Percentiles rank a stretch among this genome's conserved stretches.
These are phyloP conservation scores for Setaria italica DNA, from an alignment of 202 grass and related monocot species.

Conservation along the genomic window DNA sequence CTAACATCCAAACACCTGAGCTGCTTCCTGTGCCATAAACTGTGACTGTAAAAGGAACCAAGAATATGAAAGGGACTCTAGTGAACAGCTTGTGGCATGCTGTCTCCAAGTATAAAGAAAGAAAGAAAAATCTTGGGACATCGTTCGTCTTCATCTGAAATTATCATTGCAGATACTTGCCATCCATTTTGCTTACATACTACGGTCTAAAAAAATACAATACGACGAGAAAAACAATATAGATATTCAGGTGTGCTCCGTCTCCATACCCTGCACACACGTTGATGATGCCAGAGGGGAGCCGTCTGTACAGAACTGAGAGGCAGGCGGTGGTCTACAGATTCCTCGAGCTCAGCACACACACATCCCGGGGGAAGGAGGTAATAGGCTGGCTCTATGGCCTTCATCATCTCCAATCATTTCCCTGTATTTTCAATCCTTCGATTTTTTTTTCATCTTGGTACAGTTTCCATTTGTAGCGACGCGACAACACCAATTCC, in stretches of 20 bases:
- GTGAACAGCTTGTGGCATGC: not conserved
- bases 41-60: not conserved
- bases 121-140: not conserved
- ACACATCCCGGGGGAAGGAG: not conserved
- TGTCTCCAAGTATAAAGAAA: not conserved
- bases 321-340: constrained; percentile 24
- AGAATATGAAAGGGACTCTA: not conserved
- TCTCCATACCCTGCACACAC: constrained; percentile 2
- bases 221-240: not conserved
- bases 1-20: not conserved
- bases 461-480: constrained; percentile 31
- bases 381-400: constrained; percentile 31
- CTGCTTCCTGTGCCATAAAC: too few species aligned
- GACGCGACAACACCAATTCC: not conserved
- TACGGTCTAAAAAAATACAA: not conserved
- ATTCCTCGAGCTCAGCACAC: constrained; percentile 21
- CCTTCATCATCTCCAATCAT: constrained; percentile 13
- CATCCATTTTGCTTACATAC: not conserved
- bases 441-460: not conserved
- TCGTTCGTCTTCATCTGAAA: not conserved
- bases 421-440: not conserved
- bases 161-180: constrained; percentile 4
- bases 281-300: not conserved
- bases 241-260: not conserved
- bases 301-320: constrained; percentile 30